Evolutionary conservation across 108 stramenopile species (phyloP).

Genomic region (Hondaea fermentalgiana): DNA sequence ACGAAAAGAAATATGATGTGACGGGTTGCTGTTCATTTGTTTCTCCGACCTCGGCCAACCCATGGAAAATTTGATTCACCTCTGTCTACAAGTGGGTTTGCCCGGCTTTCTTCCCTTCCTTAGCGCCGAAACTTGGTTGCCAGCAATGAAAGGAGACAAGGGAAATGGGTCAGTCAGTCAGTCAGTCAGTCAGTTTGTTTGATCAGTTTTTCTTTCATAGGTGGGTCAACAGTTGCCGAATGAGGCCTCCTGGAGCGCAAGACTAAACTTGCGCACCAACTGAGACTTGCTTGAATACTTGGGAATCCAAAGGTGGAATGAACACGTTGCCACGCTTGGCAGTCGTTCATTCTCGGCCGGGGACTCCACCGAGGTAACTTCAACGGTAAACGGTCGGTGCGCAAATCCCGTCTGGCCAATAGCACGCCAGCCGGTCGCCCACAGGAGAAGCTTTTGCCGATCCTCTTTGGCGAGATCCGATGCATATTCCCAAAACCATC

Average conservation of each 20-base stretch:
- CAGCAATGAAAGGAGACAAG: not conserved
- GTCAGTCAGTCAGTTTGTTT: too few species aligned
- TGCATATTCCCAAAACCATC: slow-evolving; percentile 3
- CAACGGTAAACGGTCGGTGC: not conserved
- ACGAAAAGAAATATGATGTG: too few species aligned
- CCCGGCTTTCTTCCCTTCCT: too few species aligned
- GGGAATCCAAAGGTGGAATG: not conserved
- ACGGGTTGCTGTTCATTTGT: too few species aligned
- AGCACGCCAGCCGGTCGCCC: not conserved
- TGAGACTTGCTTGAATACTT: slow-evolving; percentile 3
- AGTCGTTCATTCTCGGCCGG: not conserved
- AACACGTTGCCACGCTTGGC: slow-evolving; percentile 3
- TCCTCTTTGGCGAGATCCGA: not conserved
- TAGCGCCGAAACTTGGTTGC: not conserved
- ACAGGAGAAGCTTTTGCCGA: not conserved
- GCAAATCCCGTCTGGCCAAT: slow-evolving; percentile 1
- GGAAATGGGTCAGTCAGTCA: not conserved
- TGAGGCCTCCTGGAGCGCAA: not conserved
- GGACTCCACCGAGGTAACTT: not conserved
- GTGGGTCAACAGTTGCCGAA: not conserved
- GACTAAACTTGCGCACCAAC: not conserved
- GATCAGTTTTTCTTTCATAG: too few species aligned
- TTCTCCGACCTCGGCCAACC: too few species aligned
- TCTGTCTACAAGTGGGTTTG: too few species aligned
- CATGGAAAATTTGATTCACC: too few species aligned